Base-by-base conservation (phyloP, 2,329 filamentous ascomycete genomes). In the Reticulascus tulasneorum region DNA sequence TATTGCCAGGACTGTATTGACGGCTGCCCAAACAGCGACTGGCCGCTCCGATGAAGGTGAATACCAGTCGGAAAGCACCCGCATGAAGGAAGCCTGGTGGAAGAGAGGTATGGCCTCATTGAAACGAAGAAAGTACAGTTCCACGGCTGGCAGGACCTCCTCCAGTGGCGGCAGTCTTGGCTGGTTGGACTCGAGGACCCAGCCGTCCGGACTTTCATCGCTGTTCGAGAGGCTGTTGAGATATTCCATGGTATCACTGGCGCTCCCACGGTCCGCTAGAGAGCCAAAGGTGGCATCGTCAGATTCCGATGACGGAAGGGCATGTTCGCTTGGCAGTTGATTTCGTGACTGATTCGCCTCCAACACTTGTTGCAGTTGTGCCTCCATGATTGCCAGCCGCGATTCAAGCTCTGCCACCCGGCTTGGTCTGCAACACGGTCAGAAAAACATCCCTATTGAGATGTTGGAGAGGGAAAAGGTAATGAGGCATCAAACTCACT, bases 1-100 rank as follows among this genome's bases (percentile, higher is more conserved):
- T 5, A 66, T 47, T 5, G 63, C 62, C 25, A 66, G 44, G 17
- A 63, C 59, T 21, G 61, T 54, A 9, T 65, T 62, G 13, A 67
- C 59, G 10, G 60, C 56, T 1, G 62, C 63, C 57, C 61, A 66
- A 2, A 33, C 38, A 1, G 38, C 38, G 37, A 2, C 35, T 22
- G 6, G 24, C 16, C 2, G 48, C 26, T 46, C 44, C 2, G 49
- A 37, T 3, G 40, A 28, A 4, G 50, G 38, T 3, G 47, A 51
- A 28, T 65, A 66, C 49, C 59, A 68, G 0, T 47, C 42, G 5
- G 53, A 49, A 3, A 67, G 35, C 42, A 63, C 47, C 7, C 45
- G 46, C 55, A 63, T 62, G 25, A 66, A 66, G 0, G 49, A 52
- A 2, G 40, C 33, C 18, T 60, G 57, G 20, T 60, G 45, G 29